These are phyloP conservation scores for Tuber indicum DNA, from an alignment of 495 filamentous ascomycete species.

Conservation along the genomic window DNA sequence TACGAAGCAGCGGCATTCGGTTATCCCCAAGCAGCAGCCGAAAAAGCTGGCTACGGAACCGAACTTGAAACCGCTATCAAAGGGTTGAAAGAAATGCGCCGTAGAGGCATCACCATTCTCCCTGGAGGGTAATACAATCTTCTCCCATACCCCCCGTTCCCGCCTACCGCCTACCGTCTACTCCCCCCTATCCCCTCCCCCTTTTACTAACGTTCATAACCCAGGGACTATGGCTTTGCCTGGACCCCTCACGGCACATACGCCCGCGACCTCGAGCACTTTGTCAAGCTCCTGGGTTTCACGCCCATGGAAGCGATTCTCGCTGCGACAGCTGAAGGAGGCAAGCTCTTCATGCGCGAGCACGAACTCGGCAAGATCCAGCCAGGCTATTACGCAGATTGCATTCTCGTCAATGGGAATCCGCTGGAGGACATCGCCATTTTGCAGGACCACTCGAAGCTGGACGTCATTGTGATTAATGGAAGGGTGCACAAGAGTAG, in stretches of 20 bases:
- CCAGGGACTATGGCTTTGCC: constrained; percentile 50
- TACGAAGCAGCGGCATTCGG: constrained; percentile 48
- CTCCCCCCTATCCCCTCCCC: background rate
- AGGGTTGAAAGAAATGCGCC: constrained; percentile 49
- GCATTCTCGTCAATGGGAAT: constrained; percentile 49
- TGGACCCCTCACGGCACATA: constrained; percentile 53
- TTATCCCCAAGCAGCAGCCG: constrained; percentile 46
- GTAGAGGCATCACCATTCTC: constrained; percentile 47
- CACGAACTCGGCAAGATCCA: constrained; percentile 49
- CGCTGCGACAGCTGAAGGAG: constrained; percentile 46
- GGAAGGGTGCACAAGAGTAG: constrained; percentile 48
- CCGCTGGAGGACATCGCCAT: constrained; percentile 48
- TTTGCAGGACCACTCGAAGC: constrained; percentile 43
- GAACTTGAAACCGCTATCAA: constrained; percentile 47
- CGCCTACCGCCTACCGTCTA: background rate
- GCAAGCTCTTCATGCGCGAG: constrained; percentile 49
- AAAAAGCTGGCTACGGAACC: constrained; percentile 47
- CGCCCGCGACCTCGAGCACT: constrained; percentile 49
- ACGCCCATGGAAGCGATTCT: constrained; percentile 50
- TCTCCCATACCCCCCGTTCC: background rate
- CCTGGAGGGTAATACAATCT: constrained; percentile 41
- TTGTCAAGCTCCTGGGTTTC: constrained; percentile 50
- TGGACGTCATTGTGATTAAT: constrained; percentile 50
- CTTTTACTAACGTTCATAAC: background rate
- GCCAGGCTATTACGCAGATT: constrained; percentile 49